A percentile compares a stretch with the other conserved stretches of the same genome.
phyloP scores from a whole-genome alignment of 1,284 basidiomycete species.

The Thelephora terrestris region DNA sequence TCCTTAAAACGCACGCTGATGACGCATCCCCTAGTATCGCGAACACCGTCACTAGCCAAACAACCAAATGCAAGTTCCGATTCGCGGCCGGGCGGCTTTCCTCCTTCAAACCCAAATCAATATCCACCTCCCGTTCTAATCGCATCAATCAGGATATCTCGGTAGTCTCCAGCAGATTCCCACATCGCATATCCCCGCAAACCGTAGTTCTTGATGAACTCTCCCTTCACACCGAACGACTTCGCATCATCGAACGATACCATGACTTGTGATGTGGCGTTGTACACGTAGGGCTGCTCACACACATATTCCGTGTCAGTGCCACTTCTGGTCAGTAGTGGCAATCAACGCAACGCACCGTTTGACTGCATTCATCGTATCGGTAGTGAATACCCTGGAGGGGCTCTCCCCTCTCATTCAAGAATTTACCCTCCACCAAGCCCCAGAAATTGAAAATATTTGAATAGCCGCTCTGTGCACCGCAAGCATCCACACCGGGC shows the following conservation, averaged over 20 bases:
- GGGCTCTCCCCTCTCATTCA: slow-evolving; percentile 40
- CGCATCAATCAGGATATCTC: slow-evolving; percentile 45
- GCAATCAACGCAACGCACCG: slow-evolving; percentile 31
- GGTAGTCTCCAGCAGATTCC: slow-evolving; percentile 51
- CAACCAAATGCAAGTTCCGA: too few species aligned
- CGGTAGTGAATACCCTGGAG: slow-evolving; percentile 37
- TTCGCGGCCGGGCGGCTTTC: neutral
- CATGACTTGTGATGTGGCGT: slow-evolving; percentile 38
- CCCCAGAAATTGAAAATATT: slow-evolving; percentile 54
- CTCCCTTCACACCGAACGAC: slow-evolving; percentile 52
- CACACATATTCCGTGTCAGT: neutral
- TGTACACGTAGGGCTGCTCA: slow-evolving; percentile 52
- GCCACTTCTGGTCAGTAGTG: too few species aligned
- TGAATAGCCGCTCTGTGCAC: slow-evolving; percentile 29
- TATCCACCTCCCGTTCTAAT: slow-evolving; percentile 34
- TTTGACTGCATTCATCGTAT: slow-evolving; percentile 59
- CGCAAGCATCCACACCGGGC: slow-evolving; percentile 44
- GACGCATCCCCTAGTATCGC: too few species aligned
- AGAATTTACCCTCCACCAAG: slow-evolving; percentile 42
- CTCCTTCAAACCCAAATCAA: slow-evolving; percentile 8
- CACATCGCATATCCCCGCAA: slow-evolving; percentile 59
- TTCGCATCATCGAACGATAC: slow-evolving; percentile 52
- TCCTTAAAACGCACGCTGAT: too few species aligned
- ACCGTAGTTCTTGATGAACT: slow-evolving; percentile 38
- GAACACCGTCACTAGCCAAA: too few species aligned